phyloP scores from a whole-genome alignment of 148 eudicot species.

The Oxyria digyna region DNA sequence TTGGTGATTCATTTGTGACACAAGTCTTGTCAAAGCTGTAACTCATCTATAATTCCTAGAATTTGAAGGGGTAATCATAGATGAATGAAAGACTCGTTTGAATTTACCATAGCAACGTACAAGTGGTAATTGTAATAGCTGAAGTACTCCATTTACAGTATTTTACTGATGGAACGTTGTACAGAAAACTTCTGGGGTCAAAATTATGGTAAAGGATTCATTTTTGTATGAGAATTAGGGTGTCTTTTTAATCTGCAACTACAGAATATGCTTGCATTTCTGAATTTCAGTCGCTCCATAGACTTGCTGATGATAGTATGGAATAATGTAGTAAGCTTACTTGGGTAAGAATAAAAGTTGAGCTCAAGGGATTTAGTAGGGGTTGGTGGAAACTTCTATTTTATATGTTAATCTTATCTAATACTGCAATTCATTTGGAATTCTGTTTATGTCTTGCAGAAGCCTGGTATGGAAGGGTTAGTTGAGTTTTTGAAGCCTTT shows the following conservation, averaged over 20 bases:
- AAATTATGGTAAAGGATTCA: neutral
- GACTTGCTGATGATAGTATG: neutral
- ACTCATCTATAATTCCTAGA: neutral
- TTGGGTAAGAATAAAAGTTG: neutral
- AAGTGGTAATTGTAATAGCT: neutral
- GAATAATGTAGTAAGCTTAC: neutral
- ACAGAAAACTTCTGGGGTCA: neutral
- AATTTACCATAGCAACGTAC: neutral
- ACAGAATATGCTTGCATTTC: neutral
- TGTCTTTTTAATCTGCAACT: neutral
- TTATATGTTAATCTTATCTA: neutral
- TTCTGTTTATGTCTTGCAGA: constrained; percentile 34
- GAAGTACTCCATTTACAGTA: neutral
- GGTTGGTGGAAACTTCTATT: neutral
- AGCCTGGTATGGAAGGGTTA: constrained; percentile 74
- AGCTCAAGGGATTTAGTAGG: neutral
- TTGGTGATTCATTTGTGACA: neutral
- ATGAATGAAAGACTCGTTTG: neutral
- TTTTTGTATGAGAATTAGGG: neutral
- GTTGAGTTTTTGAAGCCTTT: constrained; percentile 72
- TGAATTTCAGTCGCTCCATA: neutral
- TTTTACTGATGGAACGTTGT: neutral
- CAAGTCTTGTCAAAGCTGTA: no score
- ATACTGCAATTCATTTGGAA: neutral
- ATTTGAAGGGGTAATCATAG: neutral